Evolutionary conservation across 768 basidiomycete species (phyloP), one percentile per base, ranked within the genome.

Genomic region (Russula virescens): DNA sequence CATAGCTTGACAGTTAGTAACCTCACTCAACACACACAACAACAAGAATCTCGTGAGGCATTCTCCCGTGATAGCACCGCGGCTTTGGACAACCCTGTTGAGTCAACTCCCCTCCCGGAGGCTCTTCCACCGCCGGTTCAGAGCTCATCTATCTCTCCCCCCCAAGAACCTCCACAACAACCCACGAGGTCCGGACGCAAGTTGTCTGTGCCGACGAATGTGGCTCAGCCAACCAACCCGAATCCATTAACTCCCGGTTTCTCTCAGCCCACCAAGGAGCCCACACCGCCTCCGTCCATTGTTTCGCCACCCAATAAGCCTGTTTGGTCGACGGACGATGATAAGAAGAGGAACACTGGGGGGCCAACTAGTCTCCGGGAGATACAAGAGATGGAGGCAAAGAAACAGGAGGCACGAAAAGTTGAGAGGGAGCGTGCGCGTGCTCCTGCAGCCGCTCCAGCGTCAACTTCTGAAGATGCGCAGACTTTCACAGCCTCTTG

Each of bases 361-460:
- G 68, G 75, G 5, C 75, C 86, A 25, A 77, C 87, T 42, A 91
- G 90, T 64, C 76, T 99, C 42, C 87, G 94, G 59, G 94, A 98
- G 61, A 99, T 99, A 50, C 97, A 99, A 73, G 94, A 97, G 68
- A 86, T 88, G 2, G 97, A 99, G 74, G 84, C 83, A 9, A 92
- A 84, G 75, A 88, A 86, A 69, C 79, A 83, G 2, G 94, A 92
- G 68, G 84, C 81, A 13, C 83, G 88, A 47, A 95, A 89, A 72
- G 80, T 79, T 21, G 87, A 92, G 66, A 83, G 85, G 66, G 87
- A 91, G 66, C 82, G 82, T 48, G 87, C 90, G 62, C 81, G 83
- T 38, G 74, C 78, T 13, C 78, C 81, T 53, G 85, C 85, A 47
- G 75, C 76, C 31, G 75, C 78, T 34, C 60, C 72, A 5, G 62